Conservation (phyloP, 176 grass and related monocot genomes). For the Juncus effusus region DNA sequence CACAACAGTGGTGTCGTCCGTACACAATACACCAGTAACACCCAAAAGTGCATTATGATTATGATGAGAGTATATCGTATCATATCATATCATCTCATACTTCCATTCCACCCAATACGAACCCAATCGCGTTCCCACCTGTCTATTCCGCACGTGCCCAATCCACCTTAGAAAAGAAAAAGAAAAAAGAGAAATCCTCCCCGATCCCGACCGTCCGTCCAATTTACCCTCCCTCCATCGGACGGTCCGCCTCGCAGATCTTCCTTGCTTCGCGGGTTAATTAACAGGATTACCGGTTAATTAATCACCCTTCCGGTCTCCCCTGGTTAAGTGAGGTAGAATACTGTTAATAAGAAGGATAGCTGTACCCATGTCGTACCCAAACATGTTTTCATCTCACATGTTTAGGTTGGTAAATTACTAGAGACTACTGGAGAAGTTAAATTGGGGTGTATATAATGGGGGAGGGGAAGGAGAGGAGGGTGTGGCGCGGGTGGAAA, state of each 20-base stretch:
- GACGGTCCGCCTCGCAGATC: neutral
- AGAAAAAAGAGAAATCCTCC: no score
- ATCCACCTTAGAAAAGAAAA: neutral
- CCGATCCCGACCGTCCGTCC: constrained; percentile 6
- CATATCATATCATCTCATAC: neutral
- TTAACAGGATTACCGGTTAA: constrained; percentile 6
- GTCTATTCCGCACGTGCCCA: constrained; percentile 8
- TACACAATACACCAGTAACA: constrained; percentile 2
- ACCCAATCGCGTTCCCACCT: constrained; percentile 28
- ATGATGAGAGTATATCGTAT: neutral
- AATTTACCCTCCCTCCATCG: constrained; percentile 1
- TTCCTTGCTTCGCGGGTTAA: constrained; percentile 11
- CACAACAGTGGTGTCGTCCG: neutral
- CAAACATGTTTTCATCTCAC: neutral
- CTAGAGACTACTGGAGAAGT: no score
- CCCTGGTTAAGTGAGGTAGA: constrained; percentile 16
- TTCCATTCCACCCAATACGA: neutral
- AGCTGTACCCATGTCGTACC: constrained; percentile 3
- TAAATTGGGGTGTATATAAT: no score
- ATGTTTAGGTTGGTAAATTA: neutral
- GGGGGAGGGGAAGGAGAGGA: constrained; percentile 9
- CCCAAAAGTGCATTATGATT: neutral
- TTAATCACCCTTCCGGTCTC: constrained; percentile 27
- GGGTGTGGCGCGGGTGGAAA: constrained; percentile 41
- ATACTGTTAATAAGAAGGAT: neutral